A percentile compares a stretch with the other conserved stretches of the same genome.
Evolutionary conservation across 805 yeast species (phyloP).

Genomic region (Nakazawaea pomicola): DNA sequence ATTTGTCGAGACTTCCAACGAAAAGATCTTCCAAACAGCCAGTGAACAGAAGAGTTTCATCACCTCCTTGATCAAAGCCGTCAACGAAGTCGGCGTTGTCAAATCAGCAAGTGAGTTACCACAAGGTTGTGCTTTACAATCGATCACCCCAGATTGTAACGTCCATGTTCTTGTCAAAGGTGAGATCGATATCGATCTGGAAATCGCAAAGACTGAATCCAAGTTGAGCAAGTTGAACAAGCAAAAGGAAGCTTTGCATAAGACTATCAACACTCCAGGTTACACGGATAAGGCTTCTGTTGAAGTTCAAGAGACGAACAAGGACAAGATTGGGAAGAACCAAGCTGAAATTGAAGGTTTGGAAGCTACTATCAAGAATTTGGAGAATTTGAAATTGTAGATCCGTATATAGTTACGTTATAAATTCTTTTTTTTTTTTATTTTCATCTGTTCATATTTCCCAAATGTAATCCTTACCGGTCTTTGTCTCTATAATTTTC

Average conservation of each 20-base stretch:
- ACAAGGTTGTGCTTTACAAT: conserved; percentile 82
- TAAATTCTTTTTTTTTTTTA: neutral
- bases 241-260: conserved; percentile 57
- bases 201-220: conserved; percentile 75
- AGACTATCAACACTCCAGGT: conserved; percentile 66
- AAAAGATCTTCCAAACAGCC: conserved; percentile 46
- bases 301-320: conserved; percentile 75
- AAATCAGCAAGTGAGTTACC: conserved; percentile 56
- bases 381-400: conserved; percentile 72
- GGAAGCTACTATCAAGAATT: conserved; percentile 77
- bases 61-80: conserved; percentile 88
- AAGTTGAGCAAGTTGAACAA: conserved; percentile 66
- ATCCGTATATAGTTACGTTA: neutral
- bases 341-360: conserved; percentile 88
- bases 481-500: conserved; percentile 39
- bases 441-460: conserved; percentile 18
- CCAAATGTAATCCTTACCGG: conserved; percentile 60
- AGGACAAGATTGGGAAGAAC: conserved; percentile 60
- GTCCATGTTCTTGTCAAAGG: conserved; percentile 94
- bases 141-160: conserved; percentile 74
- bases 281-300: conserved; percentile 81
- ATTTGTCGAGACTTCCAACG: conserved; percentile 64
- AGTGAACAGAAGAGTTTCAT: conserved; percentile 77
- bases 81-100: conserved; percentile 67
- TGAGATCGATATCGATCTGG: conserved; percentile 87